A percentile compares a stretch with the other conserved stretches of the same genome.
These are phyloP conservation scores for Gloeophyllum trabeum DNA, from an alignment of 768 basidiomycete species.

Conservation along the genomic window DNA sequence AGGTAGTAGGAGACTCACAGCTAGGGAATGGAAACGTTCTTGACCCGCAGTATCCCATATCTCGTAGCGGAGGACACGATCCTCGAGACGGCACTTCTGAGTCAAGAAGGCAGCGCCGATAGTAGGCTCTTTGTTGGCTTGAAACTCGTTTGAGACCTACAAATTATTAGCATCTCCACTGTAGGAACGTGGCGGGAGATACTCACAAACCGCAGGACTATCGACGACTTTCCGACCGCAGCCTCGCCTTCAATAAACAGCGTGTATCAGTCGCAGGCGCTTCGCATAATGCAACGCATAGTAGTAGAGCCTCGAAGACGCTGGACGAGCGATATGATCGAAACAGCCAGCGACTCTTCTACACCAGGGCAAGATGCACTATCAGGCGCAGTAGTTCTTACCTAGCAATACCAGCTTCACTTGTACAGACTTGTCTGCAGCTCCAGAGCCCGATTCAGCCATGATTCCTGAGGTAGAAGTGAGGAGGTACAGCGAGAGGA, in stretches of 20 bases:
- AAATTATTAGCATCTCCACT: background rate
- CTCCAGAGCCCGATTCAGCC: conserved; percentile 66
- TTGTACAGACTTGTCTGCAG: conserved; percentile 85
- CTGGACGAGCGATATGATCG: too few species aligned
- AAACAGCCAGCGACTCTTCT: too few species aligned
- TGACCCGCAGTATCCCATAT: conserved; percentile 97
- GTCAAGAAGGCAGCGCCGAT: conserved; percentile 96
- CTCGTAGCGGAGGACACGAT: conserved; percentile 87
- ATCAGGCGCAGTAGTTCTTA: conserved; percentile 25
- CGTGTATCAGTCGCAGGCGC: too few species aligned
- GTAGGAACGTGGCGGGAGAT: conserved; percentile 8
- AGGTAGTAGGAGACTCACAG: conserved; percentile 47
- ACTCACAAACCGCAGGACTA: conserved; percentile 91
- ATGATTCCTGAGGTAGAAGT: conserved; percentile 22
- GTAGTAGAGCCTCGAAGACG: too few species aligned
- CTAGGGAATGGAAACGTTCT: conserved; percentile 96
- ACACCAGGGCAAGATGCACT: conserved; percentile 1
- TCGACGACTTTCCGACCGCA: conserved; percentile 97
- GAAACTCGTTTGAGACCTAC: conserved; percentile 94
- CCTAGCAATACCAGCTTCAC: conserved; percentile 96
- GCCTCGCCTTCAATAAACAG: too few species aligned
- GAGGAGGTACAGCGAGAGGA: too few species aligned
- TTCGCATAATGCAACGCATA: too few species aligned
- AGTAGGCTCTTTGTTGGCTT: conserved; percentile 97
- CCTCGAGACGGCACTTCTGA: conserved; percentile 92